Base-by-base conservation (phyloP, 2,329 filamentous ascomycete species). In the Blastomyces gilchristii region DNA sequence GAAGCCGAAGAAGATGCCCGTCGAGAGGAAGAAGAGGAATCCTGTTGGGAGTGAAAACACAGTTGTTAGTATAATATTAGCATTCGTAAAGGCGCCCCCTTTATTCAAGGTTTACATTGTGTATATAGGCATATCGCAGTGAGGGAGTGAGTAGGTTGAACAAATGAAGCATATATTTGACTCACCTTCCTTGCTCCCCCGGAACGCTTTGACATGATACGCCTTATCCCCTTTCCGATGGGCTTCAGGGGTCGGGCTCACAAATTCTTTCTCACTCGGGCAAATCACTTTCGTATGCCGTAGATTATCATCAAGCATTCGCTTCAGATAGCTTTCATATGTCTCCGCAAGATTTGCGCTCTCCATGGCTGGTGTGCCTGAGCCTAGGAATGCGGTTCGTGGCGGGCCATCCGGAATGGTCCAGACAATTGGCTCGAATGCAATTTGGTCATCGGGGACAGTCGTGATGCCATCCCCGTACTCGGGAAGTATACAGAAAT, bases 161-260 rank as follows among this genome's bases (percentile, higher is more conserved):
- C 12, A 62, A n/a, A 63, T 12, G 28, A 39, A 28, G 45, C 16
- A 18, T 31, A 59, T 7, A 34, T 53, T 41, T 22, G 54, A 67
- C 72, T 65, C 71, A 83, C 83, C 84, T 73, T 87, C 85, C 78
- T 87, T 87, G 68, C 83, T 85, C 2, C 85, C 85, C 50, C 83
- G 74, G 71, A 85, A 84, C 14, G 82, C 84, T 69, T 86, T 87
- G 57, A 86, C 83, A 69, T 87, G 84, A 68, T 81, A 86, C 58
- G 82, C 84, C 67, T 83, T 83, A 71, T 87, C 85, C 52, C 80
- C 80, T 70, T 87, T 87, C 2, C 84, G 79, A 70, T 86, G 84
- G 59, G 81, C 78, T 70, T 87, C 84, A 2, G 81, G 79, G 58
- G 82, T 81, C 1, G 83, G 82, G 70, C 83, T 85, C 60, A 80